Evolutionary conservation across 495 filamentous ascomycete genomes (phyloP).

Genomic region (Penicillium diatomitis): DNA sequence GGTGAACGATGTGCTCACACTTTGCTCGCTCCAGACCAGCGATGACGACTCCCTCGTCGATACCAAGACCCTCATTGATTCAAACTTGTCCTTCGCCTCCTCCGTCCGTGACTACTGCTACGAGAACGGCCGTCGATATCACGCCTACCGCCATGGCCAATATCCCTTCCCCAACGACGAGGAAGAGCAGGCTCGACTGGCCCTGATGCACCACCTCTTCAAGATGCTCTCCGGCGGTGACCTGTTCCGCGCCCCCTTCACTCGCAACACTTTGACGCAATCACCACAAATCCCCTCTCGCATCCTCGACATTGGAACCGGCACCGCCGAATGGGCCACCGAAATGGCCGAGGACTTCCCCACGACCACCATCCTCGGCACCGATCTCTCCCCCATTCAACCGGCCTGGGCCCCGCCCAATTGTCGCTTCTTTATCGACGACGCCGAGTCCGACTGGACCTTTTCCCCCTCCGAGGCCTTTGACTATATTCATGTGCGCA

Average conservation of each 20-base stretch:
- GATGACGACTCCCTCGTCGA: constrained; percentile 35
- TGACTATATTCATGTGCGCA: constrained; percentile 40
- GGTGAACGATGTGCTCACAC: background rate
- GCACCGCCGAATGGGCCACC: constrained; percentile 53
- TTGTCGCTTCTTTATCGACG: constrained; percentile 41
- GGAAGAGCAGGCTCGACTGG: constrained; percentile 56
- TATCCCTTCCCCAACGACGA: constrained; percentile 55
- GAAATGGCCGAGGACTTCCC: constrained; percentile 54
- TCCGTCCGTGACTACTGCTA: constrained; percentile 41
- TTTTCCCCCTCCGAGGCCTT: constrained; percentile 32
- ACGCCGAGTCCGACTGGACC: constrained; percentile 41
- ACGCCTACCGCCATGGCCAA: constrained; percentile 46
- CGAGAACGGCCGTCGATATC: constrained; percentile 55
- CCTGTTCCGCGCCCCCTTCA: constrained; percentile 45
- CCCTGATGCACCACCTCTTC: constrained; percentile 55
- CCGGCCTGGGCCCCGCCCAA: constrained; percentile 42
- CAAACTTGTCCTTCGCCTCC: constrained; percentile 39
- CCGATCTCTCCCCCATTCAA: constrained; percentile 53
- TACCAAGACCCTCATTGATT: constrained; percentile 25
- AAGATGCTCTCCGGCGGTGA: constrained; percentile 40
- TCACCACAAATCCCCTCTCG: constrained; percentile 11
- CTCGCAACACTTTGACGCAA: background rate
- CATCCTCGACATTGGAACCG: constrained; percentile 43
- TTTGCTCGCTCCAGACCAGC: constrained; percentile 22
- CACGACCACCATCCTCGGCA: constrained; percentile 47